phyloP scores from a whole-genome alignment of 2,329 filamentous ascomycete species.

The Bertia moriformis region DNA sequence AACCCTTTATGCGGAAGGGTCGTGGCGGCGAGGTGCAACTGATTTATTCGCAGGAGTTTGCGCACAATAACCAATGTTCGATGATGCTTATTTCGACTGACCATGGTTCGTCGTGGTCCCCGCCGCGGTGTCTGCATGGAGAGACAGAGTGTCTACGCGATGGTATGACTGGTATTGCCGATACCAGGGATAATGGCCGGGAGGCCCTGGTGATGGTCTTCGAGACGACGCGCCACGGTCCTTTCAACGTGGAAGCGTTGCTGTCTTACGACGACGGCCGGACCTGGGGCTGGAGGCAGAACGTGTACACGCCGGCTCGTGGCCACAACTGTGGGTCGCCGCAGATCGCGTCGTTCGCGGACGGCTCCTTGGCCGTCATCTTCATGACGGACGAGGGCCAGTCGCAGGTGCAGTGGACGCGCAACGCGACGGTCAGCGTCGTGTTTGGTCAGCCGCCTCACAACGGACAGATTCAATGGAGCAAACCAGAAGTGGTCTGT shows the following conservation, averaged over 20 bases:
- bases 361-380: constrained; percentile 22
- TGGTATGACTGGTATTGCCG: constrained; percentile 28
- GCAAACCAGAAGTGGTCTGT: constrained; percentile 12
- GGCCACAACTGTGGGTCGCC: constrained; percentile 26
- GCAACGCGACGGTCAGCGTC: constrained; percentile 22
- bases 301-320: constrained; percentile 21
- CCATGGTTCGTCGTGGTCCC: constrained; percentile 24
- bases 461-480: constrained; percentile 18
- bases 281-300: constrained; percentile 22
- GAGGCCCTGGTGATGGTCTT: constrained; percentile 27
- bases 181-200: constrained; percentile 13
- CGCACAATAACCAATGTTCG: constrained; percentile 28
- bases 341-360: constrained; percentile 24
- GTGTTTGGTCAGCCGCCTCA: constrained; percentile 18
- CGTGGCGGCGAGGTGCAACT: constrained; percentile 22
- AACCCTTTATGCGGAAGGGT: constrained; percentile 29
- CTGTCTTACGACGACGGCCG: constrained; percentile 26
- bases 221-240: constrained; percentile 24
- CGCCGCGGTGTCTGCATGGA: constrained; percentile 22
- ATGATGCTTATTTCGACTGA: constrained; percentile 28
- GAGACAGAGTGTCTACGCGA: constrained; percentile 21
- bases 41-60: constrained; percentile 29
- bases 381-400: constrained; percentile 31
- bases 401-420: constrained; percentile 18
- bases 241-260: constrained; percentile 26